These are phyloP conservation scores for Acacia confusa DNA, from an alignment of 306 rosid genomes.

Conservation along the genomic window DNA sequence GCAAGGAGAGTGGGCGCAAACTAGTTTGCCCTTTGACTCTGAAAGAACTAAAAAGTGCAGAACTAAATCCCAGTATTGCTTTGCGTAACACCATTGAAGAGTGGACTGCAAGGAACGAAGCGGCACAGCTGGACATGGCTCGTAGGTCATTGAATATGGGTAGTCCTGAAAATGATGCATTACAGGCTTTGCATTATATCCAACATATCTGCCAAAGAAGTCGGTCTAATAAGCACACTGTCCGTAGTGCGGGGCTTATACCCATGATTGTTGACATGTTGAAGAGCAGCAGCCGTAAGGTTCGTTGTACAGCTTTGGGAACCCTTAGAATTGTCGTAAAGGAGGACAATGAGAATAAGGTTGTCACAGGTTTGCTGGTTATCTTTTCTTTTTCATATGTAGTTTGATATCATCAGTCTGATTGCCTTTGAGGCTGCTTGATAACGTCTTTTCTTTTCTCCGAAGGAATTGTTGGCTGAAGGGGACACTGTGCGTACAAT, in stretches of 20 bases:
- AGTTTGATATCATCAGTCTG: slow-evolving; percentile 10
- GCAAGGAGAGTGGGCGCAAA: slow-evolving; percentile 81
- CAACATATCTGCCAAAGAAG: slow-evolving; percentile 71
- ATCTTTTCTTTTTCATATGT: slow-evolving; percentile 32
- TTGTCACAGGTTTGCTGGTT: slow-evolving; percentile 45
- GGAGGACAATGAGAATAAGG: slow-evolving; percentile 89
- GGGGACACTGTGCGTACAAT: slow-evolving; percentile 89
- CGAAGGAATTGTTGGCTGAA: slow-evolving; percentile 79
- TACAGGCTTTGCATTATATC: slow-evolving; percentile 70
- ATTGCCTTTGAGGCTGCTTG: slow-evolving; percentile 31
- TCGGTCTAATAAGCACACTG: slow-evolving; percentile 59
- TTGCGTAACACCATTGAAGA: slow-evolving; percentile 97
- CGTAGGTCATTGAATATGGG: slow-evolving; percentile 67
- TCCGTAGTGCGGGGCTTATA: slow-evolving; percentile 75
- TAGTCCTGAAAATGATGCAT: slow-evolving; percentile 70
- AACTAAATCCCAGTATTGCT: slow-evolving; percentile 92
- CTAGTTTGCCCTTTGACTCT: slow-evolving; percentile 79
- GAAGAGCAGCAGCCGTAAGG: slow-evolving; percentile 77
- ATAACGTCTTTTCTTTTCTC: slow-evolving; percentile 42
- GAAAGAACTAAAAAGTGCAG: slow-evolving; percentile 61
- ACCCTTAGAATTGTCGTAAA: slow-evolving; percentile 77
- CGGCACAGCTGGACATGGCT: slow-evolving; percentile 93
- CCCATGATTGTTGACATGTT: slow-evolving; percentile 88
- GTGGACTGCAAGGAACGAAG: slow-evolving; percentile 96
- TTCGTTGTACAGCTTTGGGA: slow-evolving; percentile 83